Conservation (phyloP, 176 grass and related monocot species). For the Puya raimondii region DNA sequence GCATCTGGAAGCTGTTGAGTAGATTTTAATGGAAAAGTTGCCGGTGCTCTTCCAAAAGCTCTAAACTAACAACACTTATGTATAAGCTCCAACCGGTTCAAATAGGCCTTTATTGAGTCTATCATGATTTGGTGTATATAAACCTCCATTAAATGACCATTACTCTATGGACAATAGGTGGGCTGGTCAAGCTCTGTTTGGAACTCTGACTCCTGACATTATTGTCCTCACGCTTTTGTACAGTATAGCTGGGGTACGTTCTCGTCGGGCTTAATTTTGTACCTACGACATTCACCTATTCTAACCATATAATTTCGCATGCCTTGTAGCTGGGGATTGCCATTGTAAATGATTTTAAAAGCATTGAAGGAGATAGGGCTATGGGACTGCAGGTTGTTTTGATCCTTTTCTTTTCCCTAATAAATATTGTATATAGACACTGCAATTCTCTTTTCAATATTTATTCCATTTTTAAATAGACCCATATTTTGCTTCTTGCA, state of each 20-base stretch:
- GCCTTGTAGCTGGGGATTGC: conserved; percentile 52
- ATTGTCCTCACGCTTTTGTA: conserved; percentile 83
- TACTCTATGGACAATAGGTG: conserved; percentile 44
- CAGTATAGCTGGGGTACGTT: conserved; percentile 79
- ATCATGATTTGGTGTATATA: not conserved
- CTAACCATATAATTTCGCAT: conserved; percentile 3
- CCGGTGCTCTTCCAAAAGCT: not conserved
- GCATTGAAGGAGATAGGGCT: conserved; percentile 59
- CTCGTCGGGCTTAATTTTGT: conserved; percentile 16
- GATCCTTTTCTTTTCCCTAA: conserved; percentile 3
- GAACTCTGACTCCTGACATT: conserved; percentile 90
- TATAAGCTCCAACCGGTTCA: not conserved
- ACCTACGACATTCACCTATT: conserved; percentile 10
- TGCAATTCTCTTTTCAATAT: conserved; percentile 2
- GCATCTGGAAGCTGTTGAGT: conserved; percentile 14
- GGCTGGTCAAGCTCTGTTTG: conserved; percentile 93
- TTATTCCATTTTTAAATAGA: conserved; percentile 3
- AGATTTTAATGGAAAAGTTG: not conserved
- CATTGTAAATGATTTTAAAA: conserved; percentile 79
- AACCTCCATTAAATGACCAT: not conserved
- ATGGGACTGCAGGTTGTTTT: conserved; percentile 56
- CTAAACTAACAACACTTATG: conserved; percentile 14
- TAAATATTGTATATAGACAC: conserved; percentile 7
- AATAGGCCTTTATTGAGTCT: not conserved
- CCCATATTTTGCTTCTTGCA: conserved; percentile 21